Base-by-base conservation (phyloP, 2,329 filamentous ascomycete genomes). In the Lachnum nothofagi region DNA sequence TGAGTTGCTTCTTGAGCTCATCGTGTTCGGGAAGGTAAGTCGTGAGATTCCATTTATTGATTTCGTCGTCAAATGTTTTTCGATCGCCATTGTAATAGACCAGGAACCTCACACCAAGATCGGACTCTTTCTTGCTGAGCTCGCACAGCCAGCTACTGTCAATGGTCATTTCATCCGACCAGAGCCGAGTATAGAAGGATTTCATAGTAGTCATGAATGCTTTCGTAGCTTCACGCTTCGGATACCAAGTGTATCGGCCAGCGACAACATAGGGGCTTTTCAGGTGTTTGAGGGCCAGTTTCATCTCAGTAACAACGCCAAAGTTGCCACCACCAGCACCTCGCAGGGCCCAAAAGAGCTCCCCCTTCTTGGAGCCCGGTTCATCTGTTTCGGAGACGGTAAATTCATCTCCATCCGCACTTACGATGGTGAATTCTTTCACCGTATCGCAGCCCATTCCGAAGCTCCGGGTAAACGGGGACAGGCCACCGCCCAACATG, bases 331-430 rank as follows among this genome's bases (percentile, higher is more conserved):
- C 25, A n/a, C 35, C 35, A 29, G 34, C 34, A 23, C 44, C 34
- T 23, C 35, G 33, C 4, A 46, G 35, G 9, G 44, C 44, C 44
- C 44, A 41, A 17, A 46, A 46, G 22, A 46, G 37, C 44, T 31
- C 19, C 6, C 44, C 44, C 40, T 46, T 29, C 5, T 19, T 17
- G 29, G 44, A 46, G 3, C 23, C 17, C 5, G 35, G 35, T 17
- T 29, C 17, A 24, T 46, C 35, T n/a, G 4, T 41, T 7, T 3
- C 35, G 12, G 19, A 31, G 7, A 41, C 44, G 1, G 44, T 46
- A 10, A 33, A 14, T 14, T 4, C 4, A 3, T 23, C 29, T 14
- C 35, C 44, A 24, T 20, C 34, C 22, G 44, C 44, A 4, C 23
- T 46, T n/a, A 46, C 23, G 22, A 46, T 41, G 1, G 44, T 40